phyloP scores from a whole-genome alignment of 306 rosid species.

The Cicer judaicum region DNA sequence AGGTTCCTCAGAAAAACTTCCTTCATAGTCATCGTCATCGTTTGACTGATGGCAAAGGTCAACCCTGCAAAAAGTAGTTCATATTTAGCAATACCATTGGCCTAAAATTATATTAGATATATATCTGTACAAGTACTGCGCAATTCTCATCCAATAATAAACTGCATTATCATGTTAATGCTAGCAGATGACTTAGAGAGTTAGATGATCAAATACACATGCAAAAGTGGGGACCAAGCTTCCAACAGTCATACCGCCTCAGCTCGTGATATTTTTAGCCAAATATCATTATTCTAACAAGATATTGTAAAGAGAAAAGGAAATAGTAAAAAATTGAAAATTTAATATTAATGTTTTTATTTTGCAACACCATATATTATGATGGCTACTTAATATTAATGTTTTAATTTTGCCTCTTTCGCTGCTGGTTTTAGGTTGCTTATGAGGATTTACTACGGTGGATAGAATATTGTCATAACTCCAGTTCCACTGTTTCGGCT shows the following conservation, averaged over 20 bases:
- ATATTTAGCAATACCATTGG: conserved; percentile 30
- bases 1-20: conserved; percentile 65
- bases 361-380: background rate
- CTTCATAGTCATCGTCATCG: conserved; percentile 85
- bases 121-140: conserved; percentile 15
- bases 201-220: conserved; percentile 25
- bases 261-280: conserved; percentile 1
- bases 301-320: conserved; percentile 3
- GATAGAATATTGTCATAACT: no score
- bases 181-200: conserved; percentile 28
- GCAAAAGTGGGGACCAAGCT: background rate
- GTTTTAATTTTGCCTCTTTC: no score
- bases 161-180: conserved; percentile 17
- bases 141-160: conserved; percentile 31
- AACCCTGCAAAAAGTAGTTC: conserved; percentile 68
- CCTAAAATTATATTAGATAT: conserved; percentile 24
- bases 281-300: conserved; percentile 16
- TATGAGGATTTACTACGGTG: no score
- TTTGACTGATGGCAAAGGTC: conserved; percentile 98
- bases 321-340: conserved; percentile 5
- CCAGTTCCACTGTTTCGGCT: no score
- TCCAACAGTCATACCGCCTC: background rate
- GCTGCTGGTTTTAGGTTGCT: no score
- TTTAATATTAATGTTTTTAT: conserved; percentile 1
- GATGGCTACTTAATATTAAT: no score